Base-by-base conservation (phyloP, 1,139 yeast species). In the Pichia kudriavzevii region DNA sequence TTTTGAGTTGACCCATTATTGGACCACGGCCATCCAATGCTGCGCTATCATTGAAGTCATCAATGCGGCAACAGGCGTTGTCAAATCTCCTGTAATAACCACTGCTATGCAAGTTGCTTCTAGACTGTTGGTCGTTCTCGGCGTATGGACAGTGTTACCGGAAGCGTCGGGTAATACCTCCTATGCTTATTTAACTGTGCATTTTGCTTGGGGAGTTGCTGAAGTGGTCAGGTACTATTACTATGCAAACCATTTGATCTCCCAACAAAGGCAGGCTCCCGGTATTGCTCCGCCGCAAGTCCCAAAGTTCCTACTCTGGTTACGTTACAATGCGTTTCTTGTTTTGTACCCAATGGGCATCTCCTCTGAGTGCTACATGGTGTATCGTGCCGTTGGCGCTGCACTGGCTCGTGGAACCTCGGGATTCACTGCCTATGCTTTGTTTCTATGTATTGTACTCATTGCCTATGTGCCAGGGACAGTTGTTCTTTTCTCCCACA, bases 321-420 rank as follows among this genome's bases (percentile, higher is more conserved):
- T 85, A 48, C 72, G 99, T 54, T 91, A 88, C 65, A 80, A 83
- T 43, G 66, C 88, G 20, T 91, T 91, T 59, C 72, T 73, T 49
- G 73, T 85, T 2, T 67, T 91, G 49, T 91, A 91, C 53, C 98
- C 98, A 17, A 60, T 83, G 23, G 98, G 98, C 5, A 96, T 91
- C 13, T 74, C 82, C 4, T 77, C 93, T 42, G 99, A 91, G 56
- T 67, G 84, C 45, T 53, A 67, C 34, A 74, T 87, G 61, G 69
- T 85, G 43, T 77, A 75, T 58, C 61, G 76, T 10, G 43, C 43
- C 2, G 21, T 34, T 4, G 23, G 29, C 8, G 23, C 26, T 4
- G 41, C 77, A 94, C 0, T 65, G 85, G 32, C 71, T 66, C 24
- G 74, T 72, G 35, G 94, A 94, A 11, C 68, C 14, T 3, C 22